Conservation (phyloP, 176 grass and related monocot species). For the Musa schizocarpa region DNA sequence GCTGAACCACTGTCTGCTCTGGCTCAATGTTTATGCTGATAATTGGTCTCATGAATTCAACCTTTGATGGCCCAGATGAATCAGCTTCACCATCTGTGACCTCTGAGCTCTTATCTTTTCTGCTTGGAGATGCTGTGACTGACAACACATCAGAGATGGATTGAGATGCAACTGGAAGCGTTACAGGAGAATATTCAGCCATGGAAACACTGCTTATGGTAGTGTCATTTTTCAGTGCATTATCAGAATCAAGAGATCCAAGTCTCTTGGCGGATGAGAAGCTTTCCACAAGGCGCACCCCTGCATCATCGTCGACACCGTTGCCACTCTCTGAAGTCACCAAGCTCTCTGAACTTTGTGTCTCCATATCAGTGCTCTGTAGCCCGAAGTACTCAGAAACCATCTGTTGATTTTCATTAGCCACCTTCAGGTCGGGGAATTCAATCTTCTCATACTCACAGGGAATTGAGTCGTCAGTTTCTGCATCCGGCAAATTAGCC, state of each 20-base stretch:
- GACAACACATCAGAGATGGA: constrained; percentile 28
- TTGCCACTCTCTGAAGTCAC: constrained; percentile 29
- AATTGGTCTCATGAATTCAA: constrained; percentile 33
- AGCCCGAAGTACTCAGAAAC: constrained; percentile 71
- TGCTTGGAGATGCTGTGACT: constrained; percentile 14
- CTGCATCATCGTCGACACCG: constrained; percentile 15
- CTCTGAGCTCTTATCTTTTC: constrained; percentile 46
- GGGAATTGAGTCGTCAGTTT: constrained; percentile 19
- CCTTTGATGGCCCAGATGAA: constrained; percentile 29
- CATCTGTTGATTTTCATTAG: constrained; percentile 71
- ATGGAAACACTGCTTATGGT: constrained; percentile 60
- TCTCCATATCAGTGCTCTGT: constrained; percentile 37
- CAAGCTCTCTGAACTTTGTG: constrained; percentile 29
- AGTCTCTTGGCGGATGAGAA: constrained; percentile 18
- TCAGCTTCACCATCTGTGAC: constrained; percentile 55
- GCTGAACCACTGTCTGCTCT: constrained; percentile 45
- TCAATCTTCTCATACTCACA: constrained; percentile 61
- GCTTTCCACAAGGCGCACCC: constrained; percentile 27
- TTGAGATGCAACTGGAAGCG: constrained; percentile 12
- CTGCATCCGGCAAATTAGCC: constrained; percentile 5
- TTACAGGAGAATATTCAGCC: constrained; percentile 13
- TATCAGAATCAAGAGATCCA: constrained; percentile 18
- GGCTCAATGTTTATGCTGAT: constrained; percentile 44
- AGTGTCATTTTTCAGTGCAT: constrained; percentile 27
- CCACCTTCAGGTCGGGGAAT: constrained; percentile 67